These are phyloP conservation scores for Rhynchosporium graminicola DNA, from an alignment of 2,329 filamentous ascomycete species.

Conservation along the genomic window DNA sequence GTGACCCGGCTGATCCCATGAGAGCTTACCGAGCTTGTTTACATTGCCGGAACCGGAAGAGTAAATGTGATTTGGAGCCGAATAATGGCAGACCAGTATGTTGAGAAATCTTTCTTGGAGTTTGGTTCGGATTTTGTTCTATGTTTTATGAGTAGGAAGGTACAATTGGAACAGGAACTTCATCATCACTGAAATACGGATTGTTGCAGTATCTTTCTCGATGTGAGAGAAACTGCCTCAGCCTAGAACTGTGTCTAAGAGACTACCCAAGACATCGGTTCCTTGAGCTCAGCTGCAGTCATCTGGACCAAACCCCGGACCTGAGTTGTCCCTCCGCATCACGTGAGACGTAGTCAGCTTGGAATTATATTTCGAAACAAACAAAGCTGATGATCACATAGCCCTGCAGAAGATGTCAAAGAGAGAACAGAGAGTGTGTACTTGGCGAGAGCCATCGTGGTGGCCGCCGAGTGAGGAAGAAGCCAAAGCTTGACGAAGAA, in stretches of 20 bases:
- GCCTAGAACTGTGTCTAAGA: too few relatives aligned
- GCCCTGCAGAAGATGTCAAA: slow-evolving; percentile 41
- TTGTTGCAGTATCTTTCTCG: too few relatives aligned
- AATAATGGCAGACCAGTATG: slow-evolving; percentile 39
- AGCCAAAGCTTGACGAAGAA: slow-evolving; percentile 34
- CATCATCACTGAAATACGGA: background rate
- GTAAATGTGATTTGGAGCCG: slow-evolving; percentile 39
- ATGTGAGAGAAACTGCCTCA: too few relatives aligned
- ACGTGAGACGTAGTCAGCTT: background rate
- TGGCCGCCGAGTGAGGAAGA: slow-evolving; percentile 39
- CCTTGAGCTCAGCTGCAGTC: background rate
- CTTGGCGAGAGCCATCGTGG: slow-evolving; percentile 40
- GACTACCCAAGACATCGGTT: too few relatives aligned
- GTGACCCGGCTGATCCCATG: slow-evolving; percentile 35
- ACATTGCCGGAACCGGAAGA: slow-evolving; percentile 40
- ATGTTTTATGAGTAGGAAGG: background rate
- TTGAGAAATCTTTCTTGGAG: background rate
- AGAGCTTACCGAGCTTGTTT: slow-evolving; percentile 40
- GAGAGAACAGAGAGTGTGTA: slow-evolving; percentile 39
- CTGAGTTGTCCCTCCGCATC: background rate
- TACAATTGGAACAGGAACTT: background rate
- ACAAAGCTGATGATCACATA: slow-evolving; percentile 20
- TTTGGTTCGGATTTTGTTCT: background rate
- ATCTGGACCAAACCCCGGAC: background rate
- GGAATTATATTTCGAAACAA: background rate